Conservation (phyloP, 805 yeast species). For the Saccharomycopsis sp. region DNA sequence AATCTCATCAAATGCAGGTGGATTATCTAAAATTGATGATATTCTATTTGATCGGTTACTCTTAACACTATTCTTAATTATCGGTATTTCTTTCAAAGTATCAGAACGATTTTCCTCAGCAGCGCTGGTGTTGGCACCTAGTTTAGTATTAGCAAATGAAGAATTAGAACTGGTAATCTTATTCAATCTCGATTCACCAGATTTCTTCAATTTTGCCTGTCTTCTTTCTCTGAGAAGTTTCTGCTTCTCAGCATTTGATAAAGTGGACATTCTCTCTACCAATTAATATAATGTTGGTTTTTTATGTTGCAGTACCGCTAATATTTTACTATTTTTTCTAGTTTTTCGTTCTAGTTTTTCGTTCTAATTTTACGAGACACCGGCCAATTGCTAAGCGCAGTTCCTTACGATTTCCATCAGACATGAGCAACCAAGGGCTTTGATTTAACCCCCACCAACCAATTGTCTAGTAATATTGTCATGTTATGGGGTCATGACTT, state of each 20-base stretch:
- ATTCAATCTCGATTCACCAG: constrained; percentile 10
- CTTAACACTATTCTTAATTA: not conserved
- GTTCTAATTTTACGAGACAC: too few relatives aligned
- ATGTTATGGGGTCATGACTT: too few relatives aligned
- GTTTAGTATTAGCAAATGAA: constrained; percentile 11
- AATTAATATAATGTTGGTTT: not conserved
- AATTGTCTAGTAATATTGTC: too few relatives aligned
- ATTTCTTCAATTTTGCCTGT: constrained; percentile 20
- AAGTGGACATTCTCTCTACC: constrained; percentile 19
- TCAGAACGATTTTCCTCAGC: not conserved
- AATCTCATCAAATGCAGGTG: constrained; percentile 10
- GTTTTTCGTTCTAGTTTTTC: too few relatives aligned
- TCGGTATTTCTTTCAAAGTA: not conserved
- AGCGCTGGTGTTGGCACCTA: not conserved
- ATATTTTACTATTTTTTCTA: too few relatives aligned
- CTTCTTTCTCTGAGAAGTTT: constrained; percentile 20
- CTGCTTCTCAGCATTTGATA: constrained; percentile 20
- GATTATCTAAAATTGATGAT: constrained; percentile 16
- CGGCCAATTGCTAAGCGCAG: not conserved
- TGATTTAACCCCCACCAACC: too few relatives aligned
- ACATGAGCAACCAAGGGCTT: too few relatives aligned
- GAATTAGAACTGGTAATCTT: constrained; percentile 21
- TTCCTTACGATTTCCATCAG: not conserved
- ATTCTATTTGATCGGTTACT: constrained; percentile 14
- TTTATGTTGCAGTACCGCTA: not conserved